Evolutionary conservation across 2,329 filamentous ascomycete species (phyloP).

Genomic region (Dactylellina parvicollis): DNA sequence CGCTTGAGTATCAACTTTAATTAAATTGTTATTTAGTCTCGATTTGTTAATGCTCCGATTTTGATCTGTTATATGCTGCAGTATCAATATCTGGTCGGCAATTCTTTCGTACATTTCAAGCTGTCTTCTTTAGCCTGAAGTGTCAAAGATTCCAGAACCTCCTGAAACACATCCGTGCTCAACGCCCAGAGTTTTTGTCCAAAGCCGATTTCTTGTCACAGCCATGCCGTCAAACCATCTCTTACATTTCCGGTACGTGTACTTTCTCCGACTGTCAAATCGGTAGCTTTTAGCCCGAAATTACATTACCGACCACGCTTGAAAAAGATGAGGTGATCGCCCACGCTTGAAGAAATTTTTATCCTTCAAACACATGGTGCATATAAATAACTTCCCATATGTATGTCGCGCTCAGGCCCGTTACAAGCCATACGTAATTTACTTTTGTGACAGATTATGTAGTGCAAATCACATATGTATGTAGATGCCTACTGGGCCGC

Average conservation of each 20-base stretch:
- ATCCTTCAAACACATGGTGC: conserved; percentile 38
- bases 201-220: neutral
- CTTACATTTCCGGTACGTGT: conserved; percentile 20
- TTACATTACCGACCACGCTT: conserved; percentile 10
- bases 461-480: conserved; percentile 25
- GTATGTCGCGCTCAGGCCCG: conserved; percentile 42
- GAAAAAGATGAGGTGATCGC: conserved; percentile 10
- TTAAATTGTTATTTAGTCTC: conserved; percentile 32
- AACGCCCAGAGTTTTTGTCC: conserved; percentile 21
- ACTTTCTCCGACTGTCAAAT: conserved; percentile 26
- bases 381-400: conserved; percentile 48
- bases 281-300: conserved; percentile 47
- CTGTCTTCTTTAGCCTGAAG: conserved; percentile 44
- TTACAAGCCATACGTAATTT: conserved; percentile 24
- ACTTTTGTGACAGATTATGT: conserved; percentile 13
- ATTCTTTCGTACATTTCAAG: conserved; percentile 15
- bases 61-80: conserved; percentile 20
- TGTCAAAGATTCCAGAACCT: conserved; percentile 49
- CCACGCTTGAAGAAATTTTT: conserved; percentile 10
- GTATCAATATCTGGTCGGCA: conserved; percentile 18
- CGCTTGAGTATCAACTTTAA: conserved; percentile 36
- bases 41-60: conserved; percentile 46
- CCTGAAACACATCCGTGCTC: conserved; percentile 48
- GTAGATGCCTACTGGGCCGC: conserved; percentile 24
- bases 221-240: neutral